A percentile compares a stretch with the other conserved stretches of the same genome.
phyloP scores from a whole-genome alignment of 2,329 filamentous ascomycete genomes.

The Aspergillus floridensis region DNA sequence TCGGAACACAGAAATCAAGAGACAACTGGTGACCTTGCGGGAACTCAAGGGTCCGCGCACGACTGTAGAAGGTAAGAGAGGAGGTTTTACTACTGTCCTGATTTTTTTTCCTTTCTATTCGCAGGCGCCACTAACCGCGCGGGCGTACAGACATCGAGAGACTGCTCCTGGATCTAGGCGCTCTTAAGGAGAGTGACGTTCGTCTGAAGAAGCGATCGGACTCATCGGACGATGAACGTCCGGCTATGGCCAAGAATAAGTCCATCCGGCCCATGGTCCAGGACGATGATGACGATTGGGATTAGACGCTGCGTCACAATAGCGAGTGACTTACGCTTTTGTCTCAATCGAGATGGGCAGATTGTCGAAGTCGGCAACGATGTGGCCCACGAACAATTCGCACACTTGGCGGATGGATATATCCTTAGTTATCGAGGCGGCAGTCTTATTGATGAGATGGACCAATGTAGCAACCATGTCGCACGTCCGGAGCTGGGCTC shows the following conservation, averaged over 20 bases:
- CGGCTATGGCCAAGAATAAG: conserved; percentile 51
- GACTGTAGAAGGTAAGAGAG: conserved; percentile 53
- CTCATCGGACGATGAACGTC: conserved; percentile 54
- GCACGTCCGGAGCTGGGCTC: background rate
- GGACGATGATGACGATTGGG: conserved; percentile 57
- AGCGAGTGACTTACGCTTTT: background rate
- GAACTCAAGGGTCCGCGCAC: conserved; percentile 72
- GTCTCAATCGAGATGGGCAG: background rate
- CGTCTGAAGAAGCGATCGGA: conserved; percentile 63
- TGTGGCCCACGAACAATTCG: background rate
- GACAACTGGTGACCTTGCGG: conserved; percentile 84
- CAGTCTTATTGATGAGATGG: background rate
- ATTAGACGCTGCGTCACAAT: conserved; percentile 37
- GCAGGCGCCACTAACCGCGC: background rate
- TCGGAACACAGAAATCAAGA: conserved; percentile 85
- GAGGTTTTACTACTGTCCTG: background rate
- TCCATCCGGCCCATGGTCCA: conserved; percentile 34
- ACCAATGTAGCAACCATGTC: background rate
- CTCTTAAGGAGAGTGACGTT: conserved; percentile 73
- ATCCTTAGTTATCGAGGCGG: background rate
- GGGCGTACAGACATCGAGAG: conserved; percentile 65
- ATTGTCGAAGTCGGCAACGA: background rate
- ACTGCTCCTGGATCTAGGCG: conserved; percentile 77
- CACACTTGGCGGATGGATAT: background rate
- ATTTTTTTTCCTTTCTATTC: background rate